Percentiles rank a stretch among this genome's conserved stretches.
These are phyloP conservation scores for Diaporthe helianthi DNA, from an alignment of 2,329 filamentous ascomycete genomes.

Conservation along the genomic window DNA sequence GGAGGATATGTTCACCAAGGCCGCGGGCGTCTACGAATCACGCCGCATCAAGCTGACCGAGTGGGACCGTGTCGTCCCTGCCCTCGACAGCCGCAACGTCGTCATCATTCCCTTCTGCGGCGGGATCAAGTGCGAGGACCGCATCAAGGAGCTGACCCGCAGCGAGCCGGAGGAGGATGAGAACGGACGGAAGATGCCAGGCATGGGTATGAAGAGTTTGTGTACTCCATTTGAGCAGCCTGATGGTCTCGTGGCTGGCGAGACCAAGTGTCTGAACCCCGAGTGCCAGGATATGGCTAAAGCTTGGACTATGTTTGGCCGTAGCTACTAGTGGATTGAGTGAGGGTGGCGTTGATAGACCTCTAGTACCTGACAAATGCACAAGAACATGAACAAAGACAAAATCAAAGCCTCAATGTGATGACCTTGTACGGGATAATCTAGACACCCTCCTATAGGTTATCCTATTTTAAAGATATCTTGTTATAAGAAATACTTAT, in stretches of 20 bases:
- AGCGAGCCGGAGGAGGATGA: constrained; percentile 54
- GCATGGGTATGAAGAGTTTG: constrained; percentile 73
- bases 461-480: too few species aligned
- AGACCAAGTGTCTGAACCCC: constrained; percentile 95
- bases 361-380: too few species aligned
- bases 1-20: constrained; percentile 77
- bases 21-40: constrained; percentile 77
- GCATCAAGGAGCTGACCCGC: constrained; percentile 91
- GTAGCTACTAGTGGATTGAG: constrained; percentile 61
- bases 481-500: too few species aligned
- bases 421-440: too few species aligned
- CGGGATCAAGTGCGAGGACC: constrained; percentile 82
- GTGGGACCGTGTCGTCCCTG: constrained; percentile 91
- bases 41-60: constrained; percentile 83
- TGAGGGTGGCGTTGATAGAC: too few species aligned
- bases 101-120: constrained; percentile 91
- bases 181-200: constrained; percentile 37
- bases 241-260: constrained; percentile 75
- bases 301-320: constrained; percentile 92
- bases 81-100: constrained; percentile 90
- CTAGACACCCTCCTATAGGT: too few species aligned
- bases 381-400: too few species aligned
- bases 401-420: too few species aligned
- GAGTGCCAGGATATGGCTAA: constrained; percentile 74
- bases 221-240: constrained; percentile 87